Percentiles rank a stretch among this genome's conserved stretches.
phyloP scores from a whole-genome alignment of 163 green algal genomes.

The Coccomyxa subellipsoidea region DNA sequence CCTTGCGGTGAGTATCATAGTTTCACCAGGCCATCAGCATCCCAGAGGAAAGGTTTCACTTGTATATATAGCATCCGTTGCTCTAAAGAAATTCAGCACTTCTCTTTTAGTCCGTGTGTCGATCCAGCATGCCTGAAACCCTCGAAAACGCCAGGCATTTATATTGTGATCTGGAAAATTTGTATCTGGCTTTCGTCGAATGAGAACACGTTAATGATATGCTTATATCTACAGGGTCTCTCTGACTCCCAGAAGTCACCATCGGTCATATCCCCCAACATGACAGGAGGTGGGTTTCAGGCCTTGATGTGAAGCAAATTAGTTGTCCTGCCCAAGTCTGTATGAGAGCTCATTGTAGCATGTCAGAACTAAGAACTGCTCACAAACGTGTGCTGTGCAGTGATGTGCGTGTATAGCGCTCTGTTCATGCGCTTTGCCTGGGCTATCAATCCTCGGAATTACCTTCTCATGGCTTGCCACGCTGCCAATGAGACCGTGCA shows the following conservation, averaged over 20 bases:
- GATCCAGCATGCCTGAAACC: no score
- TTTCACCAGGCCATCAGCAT: neutral
- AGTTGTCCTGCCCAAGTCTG: neutral
- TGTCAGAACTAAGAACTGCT: neutral
- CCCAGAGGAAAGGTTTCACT: neutral
- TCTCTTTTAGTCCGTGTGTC: neutral
- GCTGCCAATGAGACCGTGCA: slow-evolving; percentile 71
- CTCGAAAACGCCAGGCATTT: no score
- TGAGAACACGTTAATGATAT: no score
- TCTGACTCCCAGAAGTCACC: slow-evolving; percentile 63
- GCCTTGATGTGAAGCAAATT: neutral
- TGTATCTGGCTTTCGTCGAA: no score
- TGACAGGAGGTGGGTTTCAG: slow-evolving; percentile 45
- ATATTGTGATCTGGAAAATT: no score
- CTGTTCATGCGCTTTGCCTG: slow-evolving; percentile 87
- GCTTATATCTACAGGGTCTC: slow-evolving; percentile 62
- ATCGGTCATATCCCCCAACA: slow-evolving; percentile 59
- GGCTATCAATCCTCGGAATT: slow-evolving; percentile 74
- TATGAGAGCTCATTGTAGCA: neutral
- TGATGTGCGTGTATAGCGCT: slow-evolving; percentile 65
- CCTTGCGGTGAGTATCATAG: neutral
- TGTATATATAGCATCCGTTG: neutral
- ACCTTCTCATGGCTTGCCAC: slow-evolving; percentile 76
- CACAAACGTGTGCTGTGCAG: slow-evolving; percentile 13
- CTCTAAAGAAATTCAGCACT: neutral